Evolutionary conservation across 2,329 filamentous ascomycete species (phyloP).

Genomic region (Aureobasidium subglaciale): DNA sequence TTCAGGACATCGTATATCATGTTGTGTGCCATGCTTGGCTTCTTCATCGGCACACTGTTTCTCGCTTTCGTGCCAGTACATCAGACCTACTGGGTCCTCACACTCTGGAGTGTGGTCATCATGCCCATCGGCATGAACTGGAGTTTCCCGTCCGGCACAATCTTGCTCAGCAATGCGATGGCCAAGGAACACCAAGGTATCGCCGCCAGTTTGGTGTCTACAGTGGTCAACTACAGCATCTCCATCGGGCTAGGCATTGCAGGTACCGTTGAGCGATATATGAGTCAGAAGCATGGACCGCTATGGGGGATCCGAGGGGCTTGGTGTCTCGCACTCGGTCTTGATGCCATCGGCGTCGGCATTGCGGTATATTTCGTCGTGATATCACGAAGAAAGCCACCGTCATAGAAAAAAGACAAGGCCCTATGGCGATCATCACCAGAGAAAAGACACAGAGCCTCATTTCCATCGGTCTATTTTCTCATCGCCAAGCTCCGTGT

Average conservation of each 20-base stretch:
- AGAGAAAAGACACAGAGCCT: no score
- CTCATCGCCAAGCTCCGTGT: neutral
- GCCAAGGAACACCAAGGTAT: constrained; percentile 40
- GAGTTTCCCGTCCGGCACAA: constrained; percentile 53
- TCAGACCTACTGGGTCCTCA: constrained; percentile 55
- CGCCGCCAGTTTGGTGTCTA: constrained; percentile 50
- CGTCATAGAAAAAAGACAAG: neutral
- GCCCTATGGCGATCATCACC: no score
- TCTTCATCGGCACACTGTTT: constrained; percentile 32
- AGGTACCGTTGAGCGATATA: constrained; percentile 37
- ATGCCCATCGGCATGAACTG: constrained; percentile 59
- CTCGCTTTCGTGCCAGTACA: constrained; percentile 38
- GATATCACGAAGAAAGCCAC: neutral
- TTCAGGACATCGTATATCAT: constrained; percentile 24
- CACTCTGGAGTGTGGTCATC: constrained; percentile 50
- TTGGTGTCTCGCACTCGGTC: constrained; percentile 11
- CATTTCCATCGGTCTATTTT: neutral
- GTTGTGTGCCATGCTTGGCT: constrained; percentile 30
- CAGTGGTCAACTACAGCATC: constrained; percentile 30
- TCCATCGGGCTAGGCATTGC: constrained; percentile 21
- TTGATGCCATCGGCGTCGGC: constrained; percentile 6
- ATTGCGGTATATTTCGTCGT: constrained; percentile 14
- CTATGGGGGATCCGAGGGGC: constrained; percentile 8
- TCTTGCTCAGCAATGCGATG: constrained; percentile 50
- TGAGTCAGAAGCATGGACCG: constrained; percentile 4